Evolutionary conservation across 2,329 filamentous ascomycete genomes (phyloP).

Genomic region (Colletotrichum godetiae): DNA sequence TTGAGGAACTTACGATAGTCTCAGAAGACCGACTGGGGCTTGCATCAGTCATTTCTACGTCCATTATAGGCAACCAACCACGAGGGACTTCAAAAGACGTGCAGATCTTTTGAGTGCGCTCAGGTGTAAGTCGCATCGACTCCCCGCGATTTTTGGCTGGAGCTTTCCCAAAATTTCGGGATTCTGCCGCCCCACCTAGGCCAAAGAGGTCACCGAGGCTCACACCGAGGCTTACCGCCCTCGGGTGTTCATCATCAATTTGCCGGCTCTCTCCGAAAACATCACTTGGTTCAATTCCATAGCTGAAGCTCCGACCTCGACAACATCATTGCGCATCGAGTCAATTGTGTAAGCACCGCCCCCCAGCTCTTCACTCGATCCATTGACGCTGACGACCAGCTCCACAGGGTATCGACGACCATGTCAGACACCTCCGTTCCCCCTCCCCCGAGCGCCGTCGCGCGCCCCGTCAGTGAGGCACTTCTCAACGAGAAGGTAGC

Average conservation of each 20-base stretch:
- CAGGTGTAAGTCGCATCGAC: neutral
- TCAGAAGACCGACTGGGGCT: slow-evolving; percentile 8
- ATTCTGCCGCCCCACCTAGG: slow-evolving; percentile 55
- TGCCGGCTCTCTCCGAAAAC: slow-evolving; percentile 45
- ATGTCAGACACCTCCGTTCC: slow-evolving; percentile 68
- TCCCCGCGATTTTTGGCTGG: slow-evolving; percentile 25
- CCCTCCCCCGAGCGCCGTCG: slow-evolving; percentile 71
- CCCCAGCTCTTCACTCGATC: neutral
- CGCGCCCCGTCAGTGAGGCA: slow-evolving; percentile 94
- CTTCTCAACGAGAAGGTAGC: slow-evolving; percentile 97
- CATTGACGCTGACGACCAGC: slow-evolving; percentile 39
- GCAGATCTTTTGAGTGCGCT: neutral
- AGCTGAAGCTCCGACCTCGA: slow-evolving; percentile 29
- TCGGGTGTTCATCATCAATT: slow-evolving; percentile 48
- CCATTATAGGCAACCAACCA: slow-evolving; percentile 23
- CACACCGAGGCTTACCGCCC: slow-evolving; percentile 54
- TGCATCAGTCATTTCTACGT: slow-evolving; percentile 31
- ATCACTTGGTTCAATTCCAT: slow-evolving; percentile 34
- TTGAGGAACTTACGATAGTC: slow-evolving; percentile 16
- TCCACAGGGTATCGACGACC: slow-evolving; percentile 40
- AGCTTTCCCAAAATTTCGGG: slow-evolving; percentile 53
- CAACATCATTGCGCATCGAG: slow-evolving; percentile 32
- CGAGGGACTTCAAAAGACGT: neutral
- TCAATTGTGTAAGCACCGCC: slow-evolving; percentile 28
- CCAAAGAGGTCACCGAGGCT: slow-evolving; percentile 35